Conservation (phyloP, 2,329 filamentous ascomycete genomes). For the Aureobasidium zeae region DNA sequence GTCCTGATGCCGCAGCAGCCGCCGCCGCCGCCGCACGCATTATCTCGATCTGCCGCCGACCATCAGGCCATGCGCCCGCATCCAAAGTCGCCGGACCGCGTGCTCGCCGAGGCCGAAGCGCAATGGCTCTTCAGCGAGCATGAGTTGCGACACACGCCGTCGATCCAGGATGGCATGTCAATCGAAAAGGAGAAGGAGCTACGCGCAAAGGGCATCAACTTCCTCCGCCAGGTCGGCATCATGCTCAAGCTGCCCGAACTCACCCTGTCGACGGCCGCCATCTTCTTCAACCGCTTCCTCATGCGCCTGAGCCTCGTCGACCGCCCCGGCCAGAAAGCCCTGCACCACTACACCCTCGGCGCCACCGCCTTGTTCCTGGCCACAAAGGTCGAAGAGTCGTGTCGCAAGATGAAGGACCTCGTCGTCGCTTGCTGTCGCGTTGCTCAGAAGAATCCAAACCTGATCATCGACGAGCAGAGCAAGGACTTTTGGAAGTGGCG, state of each 20-base stretch:
- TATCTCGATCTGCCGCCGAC: conserved; percentile 14
- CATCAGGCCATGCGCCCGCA: conserved; percentile 28
- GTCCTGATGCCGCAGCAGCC: conserved; percentile 15
- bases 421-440: conserved; percentile 90
- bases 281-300: conserved; percentile 93
- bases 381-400: conserved; percentile 96
- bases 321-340: conserved; percentile 56
- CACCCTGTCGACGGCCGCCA: conserved; percentile 81
- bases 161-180: conserved; percentile 70
- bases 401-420: conserved; percentile 87
- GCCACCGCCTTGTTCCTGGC: conserved; percentile 87
- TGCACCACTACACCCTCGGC: conserved; percentile 90
- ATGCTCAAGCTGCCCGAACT: conserved; percentile 86
- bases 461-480: conserved; percentile 89
- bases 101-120: conserved; percentile 47
- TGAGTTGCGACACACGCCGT: conserved; percentile 74
- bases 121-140: conserved; percentile 89
- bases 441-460: conserved; percentile 84
- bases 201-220: conserved; percentile 87
- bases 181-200: conserved; percentile 68
- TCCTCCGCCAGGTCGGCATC: conserved; percentile 89
- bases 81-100: conserved; percentile 32
- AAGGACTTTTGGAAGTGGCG: conserved; percentile 99
- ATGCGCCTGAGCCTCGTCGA: conserved; percentile 80
- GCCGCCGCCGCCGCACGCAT: conserved; percentile 7